These are phyloP conservation scores for Leucocoprinus birnbaumii DNA, from an alignment of 768 basidiomycete species.

Conservation along the genomic window DNA sequence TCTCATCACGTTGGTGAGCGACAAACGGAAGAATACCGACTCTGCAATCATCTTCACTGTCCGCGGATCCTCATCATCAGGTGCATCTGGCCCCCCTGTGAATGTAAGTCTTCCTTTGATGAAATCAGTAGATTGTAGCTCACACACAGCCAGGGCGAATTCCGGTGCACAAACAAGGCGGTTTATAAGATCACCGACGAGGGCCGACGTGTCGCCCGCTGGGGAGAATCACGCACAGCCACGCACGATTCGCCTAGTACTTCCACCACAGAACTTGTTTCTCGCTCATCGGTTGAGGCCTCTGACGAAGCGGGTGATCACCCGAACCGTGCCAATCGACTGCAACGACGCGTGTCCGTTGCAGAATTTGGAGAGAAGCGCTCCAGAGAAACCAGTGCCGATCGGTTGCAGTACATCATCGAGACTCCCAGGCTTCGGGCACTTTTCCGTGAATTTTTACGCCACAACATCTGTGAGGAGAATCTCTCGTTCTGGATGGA, in stretches of 20 bases:
- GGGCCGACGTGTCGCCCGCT: conserved; percentile 81
- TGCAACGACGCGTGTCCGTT: conserved; percentile 77
- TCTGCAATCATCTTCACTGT: conserved; percentile 93
- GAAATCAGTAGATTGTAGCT: conserved; percentile 15
- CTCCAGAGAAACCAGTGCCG: conserved; percentile 86
- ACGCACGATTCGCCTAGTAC: conserved; percentile 57
- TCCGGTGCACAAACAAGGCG: conserved; percentile 93
- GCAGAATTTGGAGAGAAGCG: conserved; percentile 60
- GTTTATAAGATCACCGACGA: conserved; percentile 95
- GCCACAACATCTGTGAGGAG: conserved; percentile 96
- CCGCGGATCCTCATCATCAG: conserved; percentile 73
- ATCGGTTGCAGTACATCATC: conserved; percentile 86
- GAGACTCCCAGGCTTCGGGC: conserved; percentile 87
- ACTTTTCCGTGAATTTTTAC: conserved; percentile 92
- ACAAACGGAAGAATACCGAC: conserved; percentile 88
- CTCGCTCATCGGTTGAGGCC: conserved; percentile 61
- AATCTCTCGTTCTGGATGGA: conserved; percentile 98
- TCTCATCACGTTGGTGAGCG: conserved; percentile 83
- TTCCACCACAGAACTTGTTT: conserved; percentile 59
- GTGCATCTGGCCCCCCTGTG: conserved; percentile 59
- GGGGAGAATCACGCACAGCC: conserved; percentile 54
- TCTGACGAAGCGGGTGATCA: conserved; percentile 29
- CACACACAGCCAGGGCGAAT: conserved; percentile 59
- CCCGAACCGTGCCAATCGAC: conserved; percentile 48
- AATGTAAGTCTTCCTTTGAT: conserved; percentile 44